phyloP scores from a whole-genome alignment of 192 early-diverging fungal species.

The Funneliformis geosporum region DNA sequence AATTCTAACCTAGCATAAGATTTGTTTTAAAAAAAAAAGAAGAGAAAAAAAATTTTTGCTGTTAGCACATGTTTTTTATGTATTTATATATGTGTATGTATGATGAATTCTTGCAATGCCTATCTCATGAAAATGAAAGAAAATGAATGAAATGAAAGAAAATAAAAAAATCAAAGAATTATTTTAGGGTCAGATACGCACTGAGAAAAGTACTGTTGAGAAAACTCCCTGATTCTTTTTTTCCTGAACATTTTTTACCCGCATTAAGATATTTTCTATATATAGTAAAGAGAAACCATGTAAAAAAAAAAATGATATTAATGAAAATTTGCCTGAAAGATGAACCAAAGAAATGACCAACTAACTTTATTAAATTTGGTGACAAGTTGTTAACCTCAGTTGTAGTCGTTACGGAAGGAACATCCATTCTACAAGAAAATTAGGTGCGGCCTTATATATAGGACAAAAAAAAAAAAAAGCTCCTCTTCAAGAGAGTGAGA shows the following conservation, averaged over 20 bases:
- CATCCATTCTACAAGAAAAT: neutral
- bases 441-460: neutral
- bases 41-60: neutral
- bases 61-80: neutral
- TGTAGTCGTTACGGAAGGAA: neutral
- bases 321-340: neutral
- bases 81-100: too few species aligned
- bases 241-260: slow-evolving; percentile 19
- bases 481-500: neutral
- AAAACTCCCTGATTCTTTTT: slow-evolving; percentile 17
- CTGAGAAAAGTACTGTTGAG: neutral
- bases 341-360: neutral
- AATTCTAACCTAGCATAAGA: neutral
- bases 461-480: neutral
- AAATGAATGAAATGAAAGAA: neutral
- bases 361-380: neutral
- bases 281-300: slow-evolving; percentile 11
- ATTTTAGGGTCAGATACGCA: neutral
- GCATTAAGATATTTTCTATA: slow-evolving; percentile 16
- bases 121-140: neutral
- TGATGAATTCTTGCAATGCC: neutral
- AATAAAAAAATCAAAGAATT: neutral
- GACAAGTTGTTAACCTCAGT: neutral
- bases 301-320: neutral
- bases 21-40: neutral